Conservation (phyloP, 768 basidiomycete species). For the Boletus pseudopeckii region DNA sequence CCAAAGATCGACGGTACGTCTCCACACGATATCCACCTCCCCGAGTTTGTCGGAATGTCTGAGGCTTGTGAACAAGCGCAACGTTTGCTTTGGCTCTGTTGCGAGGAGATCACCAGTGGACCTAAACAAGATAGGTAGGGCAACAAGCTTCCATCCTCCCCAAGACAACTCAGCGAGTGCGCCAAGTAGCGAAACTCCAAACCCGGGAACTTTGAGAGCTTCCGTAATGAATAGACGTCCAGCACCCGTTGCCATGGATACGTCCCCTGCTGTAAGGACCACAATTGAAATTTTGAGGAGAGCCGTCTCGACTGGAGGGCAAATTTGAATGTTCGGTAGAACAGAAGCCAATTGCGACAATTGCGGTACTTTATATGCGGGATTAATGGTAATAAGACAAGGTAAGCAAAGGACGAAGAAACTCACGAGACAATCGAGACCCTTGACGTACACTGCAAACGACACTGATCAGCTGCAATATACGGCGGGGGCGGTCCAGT, state of each 20-base stretch:
- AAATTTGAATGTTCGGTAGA: constrained; percentile 27
- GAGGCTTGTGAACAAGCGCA: constrained; percentile 52
- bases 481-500: too few relatives aligned
- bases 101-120: constrained; percentile 46
- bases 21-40: constrained; percentile 60
- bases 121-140: constrained; percentile 55
- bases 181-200: constrained; percentile 56
- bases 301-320: constrained; percentile 26
- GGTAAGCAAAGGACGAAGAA: background rate
- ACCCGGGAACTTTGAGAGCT: constrained; percentile 29
- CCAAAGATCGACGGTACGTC: constrained; percentile 50
- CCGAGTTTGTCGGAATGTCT: constrained; percentile 46
- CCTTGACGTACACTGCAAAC: constrained; percentile 67
- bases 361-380: constrained; percentile 32
- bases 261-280: constrained; percentile 41
- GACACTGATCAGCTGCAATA: constrained; percentile 55
- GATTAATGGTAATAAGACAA: background rate
- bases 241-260: constrained; percentile 31
- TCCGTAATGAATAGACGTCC: constrained; percentile 47
- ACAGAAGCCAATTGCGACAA: constrained; percentile 34
- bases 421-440: constrained; percentile 60
- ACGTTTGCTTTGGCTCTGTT: constrained; percentile 37
- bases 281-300: constrained; percentile 34
- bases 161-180: constrained; percentile 62
- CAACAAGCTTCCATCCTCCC: constrained; percentile 76